Conservation (phyloP, 768 basidiomycete species). For the Arthromyces matolae region DNA sequence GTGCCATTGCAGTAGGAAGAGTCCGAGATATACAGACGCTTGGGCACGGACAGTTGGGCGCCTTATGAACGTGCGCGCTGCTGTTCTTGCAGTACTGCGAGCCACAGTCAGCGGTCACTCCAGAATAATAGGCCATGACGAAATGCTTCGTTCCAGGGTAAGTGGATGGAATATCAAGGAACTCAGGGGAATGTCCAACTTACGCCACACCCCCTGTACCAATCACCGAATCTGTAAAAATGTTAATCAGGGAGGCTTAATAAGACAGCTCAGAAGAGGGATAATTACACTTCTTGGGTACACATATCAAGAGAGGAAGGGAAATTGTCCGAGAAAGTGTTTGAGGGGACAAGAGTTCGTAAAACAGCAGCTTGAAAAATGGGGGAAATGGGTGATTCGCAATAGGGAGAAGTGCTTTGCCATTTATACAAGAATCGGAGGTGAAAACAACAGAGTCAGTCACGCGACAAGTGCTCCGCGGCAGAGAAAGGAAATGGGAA, state of each 20-base stretch:
- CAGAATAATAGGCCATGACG: constrained; percentile 59
- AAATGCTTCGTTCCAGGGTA: constrained; percentile 47
- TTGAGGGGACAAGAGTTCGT: constrained; percentile 5
- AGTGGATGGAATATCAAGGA: constrained; percentile 7
- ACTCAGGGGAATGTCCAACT: constrained; percentile 17
- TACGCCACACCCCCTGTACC: constrained; percentile 41
- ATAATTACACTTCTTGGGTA: constrained; percentile 50
- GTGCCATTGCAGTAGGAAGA: background rate
- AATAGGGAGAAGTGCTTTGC: constrained; percentile 16
- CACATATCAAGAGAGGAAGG: constrained; percentile 43
- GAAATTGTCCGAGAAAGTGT: background rate
- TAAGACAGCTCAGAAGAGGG: constrained; percentile 1
- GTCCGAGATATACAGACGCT: constrained; percentile 27
- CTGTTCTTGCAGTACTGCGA: constrained; percentile 50
- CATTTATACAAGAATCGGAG: constrained; percentile 20
- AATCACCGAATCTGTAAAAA: constrained; percentile 37
- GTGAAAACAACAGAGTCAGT: constrained; percentile 22
- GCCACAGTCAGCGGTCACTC: constrained; percentile 54
- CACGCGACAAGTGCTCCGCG: constrained; percentile 28
- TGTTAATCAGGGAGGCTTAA: constrained; percentile 9
- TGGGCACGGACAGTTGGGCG: constrained; percentile 54
- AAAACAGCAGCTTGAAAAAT: constrained; percentile 5
- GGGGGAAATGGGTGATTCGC: constrained; percentile 16
- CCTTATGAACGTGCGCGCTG: constrained; percentile 55
- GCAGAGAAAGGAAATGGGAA: constrained; percentile 17